Conservation (phyloP, 139 green algal genomes). For the Chlamydomonas applanata region DNA sequence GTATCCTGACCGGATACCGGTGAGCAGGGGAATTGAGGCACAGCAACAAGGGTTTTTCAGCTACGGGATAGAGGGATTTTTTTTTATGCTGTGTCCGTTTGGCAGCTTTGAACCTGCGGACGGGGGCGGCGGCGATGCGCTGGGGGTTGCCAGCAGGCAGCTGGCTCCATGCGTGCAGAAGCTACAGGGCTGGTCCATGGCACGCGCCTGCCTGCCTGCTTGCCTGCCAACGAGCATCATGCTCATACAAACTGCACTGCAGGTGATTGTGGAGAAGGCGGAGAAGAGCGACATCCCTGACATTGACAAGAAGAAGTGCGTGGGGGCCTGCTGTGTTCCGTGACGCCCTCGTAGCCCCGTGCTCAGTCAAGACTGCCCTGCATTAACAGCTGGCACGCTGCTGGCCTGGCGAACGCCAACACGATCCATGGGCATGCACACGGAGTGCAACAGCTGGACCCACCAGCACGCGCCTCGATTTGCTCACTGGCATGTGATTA, state of each 20-base stretch:
- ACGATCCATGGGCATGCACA: too few species aligned
- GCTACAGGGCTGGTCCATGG: too few species aligned
- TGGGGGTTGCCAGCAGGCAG: background rate
- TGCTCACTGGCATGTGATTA: too few species aligned
- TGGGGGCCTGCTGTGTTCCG: background rate
- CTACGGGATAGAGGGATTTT: background rate
- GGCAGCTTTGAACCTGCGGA: background rate
- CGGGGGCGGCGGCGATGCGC: too few species aligned
- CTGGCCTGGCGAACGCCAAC: too few species aligned
- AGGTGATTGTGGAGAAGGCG: conserved; percentile 99
- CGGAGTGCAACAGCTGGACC: too few species aligned
- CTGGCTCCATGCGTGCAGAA: too few species aligned
- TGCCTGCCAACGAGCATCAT: too few species aligned
- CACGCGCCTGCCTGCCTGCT: too few species aligned
- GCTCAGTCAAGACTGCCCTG: background rate
- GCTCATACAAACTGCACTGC: conserved; percentile 3
- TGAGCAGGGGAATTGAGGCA: conserved; percentile 33
- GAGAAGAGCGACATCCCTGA: conserved; percentile 95
- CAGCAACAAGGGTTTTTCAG: background rate
- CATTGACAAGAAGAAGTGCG: conserved; percentile 99
- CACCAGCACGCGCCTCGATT: too few species aligned
- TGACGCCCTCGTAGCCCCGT: background rate
- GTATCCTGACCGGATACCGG: conserved; percentile 94
- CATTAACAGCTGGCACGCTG: background rate
- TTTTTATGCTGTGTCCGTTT: background rate